A percentile compares a stretch with the other conserved stretches of the same genome.
These are phyloP conservation scores for Pythium aquatile DNA, from an alignment of 352 stramenopile genomes.

Conservation along the genomic window DNA sequence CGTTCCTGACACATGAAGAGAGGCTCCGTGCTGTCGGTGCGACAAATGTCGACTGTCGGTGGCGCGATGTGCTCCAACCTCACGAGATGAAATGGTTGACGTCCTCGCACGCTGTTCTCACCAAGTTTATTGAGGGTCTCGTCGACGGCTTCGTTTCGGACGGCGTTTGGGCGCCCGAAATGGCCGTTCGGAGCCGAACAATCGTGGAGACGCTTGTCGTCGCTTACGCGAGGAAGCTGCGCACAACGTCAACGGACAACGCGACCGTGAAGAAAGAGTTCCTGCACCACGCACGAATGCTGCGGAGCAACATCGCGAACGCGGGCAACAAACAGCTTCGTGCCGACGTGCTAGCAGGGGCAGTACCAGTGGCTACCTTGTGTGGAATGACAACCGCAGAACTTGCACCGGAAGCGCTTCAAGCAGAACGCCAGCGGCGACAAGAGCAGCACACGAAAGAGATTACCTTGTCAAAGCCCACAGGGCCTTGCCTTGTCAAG, in stretches of 20 bases:
- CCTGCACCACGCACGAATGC: slow-evolving; percentile 44
- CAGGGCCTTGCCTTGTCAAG: slow-evolving; percentile 36
- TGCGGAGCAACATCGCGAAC: slow-evolving; percentile 49
- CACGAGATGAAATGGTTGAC: slow-evolving; percentile 47
- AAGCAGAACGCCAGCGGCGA: slow-evolving; percentile 39
- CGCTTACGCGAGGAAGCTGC: slow-evolving; percentile 39
- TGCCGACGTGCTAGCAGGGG: slow-evolving; percentile 33
- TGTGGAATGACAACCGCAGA: slow-evolving; percentile 53
- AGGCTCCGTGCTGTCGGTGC: not conserved
- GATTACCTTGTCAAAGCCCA: slow-evolving; percentile 41
- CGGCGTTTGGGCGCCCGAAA: slow-evolving; percentile 20
- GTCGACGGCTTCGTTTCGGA: slow-evolving; percentile 43
- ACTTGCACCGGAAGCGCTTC: slow-evolving; percentile 48
- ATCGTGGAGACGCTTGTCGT: slow-evolving; percentile 37
- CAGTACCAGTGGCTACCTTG: slow-evolving; percentile 24
- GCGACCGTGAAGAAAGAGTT: slow-evolving; percentile 42
- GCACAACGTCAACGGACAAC: slow-evolving; percentile 27
- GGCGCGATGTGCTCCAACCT: slow-evolving; percentile 28
- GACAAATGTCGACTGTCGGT: slow-evolving; percentile 33
- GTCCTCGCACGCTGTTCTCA: slow-evolving; percentile 22
- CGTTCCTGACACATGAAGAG: not conserved
- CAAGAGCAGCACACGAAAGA: slow-evolving; percentile 43
- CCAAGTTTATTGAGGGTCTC: slow-evolving; percentile 41
- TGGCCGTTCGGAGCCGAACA: slow-evolving; percentile 19
- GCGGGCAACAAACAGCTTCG: slow-evolving; percentile 41